These are phyloP conservation scores for Penicillium capsulatum DNA, from an alignment of 2,329 filamentous ascomycete genomes.

Conservation along the genomic window DNA sequence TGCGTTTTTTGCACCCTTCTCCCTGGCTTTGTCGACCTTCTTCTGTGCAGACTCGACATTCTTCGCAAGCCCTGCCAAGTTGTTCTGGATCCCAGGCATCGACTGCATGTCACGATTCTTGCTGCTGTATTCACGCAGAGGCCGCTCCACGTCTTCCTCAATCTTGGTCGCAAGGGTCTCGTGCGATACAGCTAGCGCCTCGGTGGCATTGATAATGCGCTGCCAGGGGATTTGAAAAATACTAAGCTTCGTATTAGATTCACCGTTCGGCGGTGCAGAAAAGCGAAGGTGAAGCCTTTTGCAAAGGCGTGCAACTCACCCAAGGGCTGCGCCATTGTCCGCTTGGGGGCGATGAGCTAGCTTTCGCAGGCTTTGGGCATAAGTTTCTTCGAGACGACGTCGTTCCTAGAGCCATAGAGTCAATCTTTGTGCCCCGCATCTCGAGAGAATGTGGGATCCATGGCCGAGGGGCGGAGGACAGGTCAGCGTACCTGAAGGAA, in stretches of 20 bases:
- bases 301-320: conserved; percentile 56
- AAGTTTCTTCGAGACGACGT: conserved; percentile 83
- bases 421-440: conserved; percentile 11
- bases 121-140: conserved; percentile 69
- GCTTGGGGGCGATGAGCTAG: conserved; percentile 70
- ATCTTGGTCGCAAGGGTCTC: conserved; percentile 74
- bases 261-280: not conserved
- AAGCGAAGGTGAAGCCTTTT: not conserved
- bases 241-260: conserved; percentile 47
- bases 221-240: conserved; percentile 90
- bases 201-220: conserved; percentile 74
- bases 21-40: conserved; percentile 76
- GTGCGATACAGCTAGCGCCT: conserved; percentile 78
- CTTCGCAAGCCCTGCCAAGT: conserved; percentile 73
- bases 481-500: conserved; percentile 76
- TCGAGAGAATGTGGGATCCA: conserved; percentile 10
- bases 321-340: conserved; percentile 74
- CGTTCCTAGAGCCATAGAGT: conserved; percentile 63
- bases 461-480: conserved; percentile 1
- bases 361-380: conserved; percentile 76
- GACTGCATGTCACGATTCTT: conserved; percentile 72
- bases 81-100: conserved; percentile 75
- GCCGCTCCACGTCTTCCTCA: conserved; percentile 80
- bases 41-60: conserved; percentile 81
- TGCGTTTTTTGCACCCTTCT: conserved; percentile 68